Base-by-base conservation (phyloP, 2,329 filamentous ascomycete genomes). In the Aspergillus bombycis region DNA sequence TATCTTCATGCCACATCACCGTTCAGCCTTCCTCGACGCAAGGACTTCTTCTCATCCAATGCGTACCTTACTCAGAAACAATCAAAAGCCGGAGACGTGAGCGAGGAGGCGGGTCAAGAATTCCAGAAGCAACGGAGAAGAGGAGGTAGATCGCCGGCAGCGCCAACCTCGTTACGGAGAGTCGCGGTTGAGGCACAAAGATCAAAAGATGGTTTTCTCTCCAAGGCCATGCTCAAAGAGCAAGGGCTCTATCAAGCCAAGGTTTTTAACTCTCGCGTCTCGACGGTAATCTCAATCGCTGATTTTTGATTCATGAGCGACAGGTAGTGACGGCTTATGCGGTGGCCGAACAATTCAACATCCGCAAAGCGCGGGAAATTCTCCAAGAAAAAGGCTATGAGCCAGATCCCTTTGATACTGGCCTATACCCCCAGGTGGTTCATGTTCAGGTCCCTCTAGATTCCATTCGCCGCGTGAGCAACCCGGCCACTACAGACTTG, bases 141-240 rank as follows among this genome's bases (percentile, higher is more conserved):
- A 67, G 75, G 78, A 8, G 72, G 76, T n/a, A 78, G 85, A 65
- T 80, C 80, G 28, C 81, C 85, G 4, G 82, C 83, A 28, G 81
- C 87, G 52, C 91, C 93, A 68, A 91, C 89, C 65, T 95, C 92
- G 2, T 82, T 97, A 36, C 88, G 94, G 61, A 87, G 93, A 63
- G 93, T 96, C 14, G 93, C 94, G 36, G 91, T 93, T 21, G 93
- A 95, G 71, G 93, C 94, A 21, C 93, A 97, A 79, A 81, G 79
- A 68, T 86, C 81, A 63, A 83, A 80, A 68, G 82, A 83, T 70
- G 81, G 81, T 1, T 80, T 86, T 67, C 78, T 88, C 66, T 70
- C 77, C 58, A 83, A 82, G 70, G 78, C 81, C 52, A 71, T 74
- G 57, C 70, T 77, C 14, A 70, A 69, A 57, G 76, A 79, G 65